These are phyloP conservation scores for Linnemannia hyalina DNA, from an alignment of 192 early-diverging fungal genomes.

Conservation along the genomic window DNA sequence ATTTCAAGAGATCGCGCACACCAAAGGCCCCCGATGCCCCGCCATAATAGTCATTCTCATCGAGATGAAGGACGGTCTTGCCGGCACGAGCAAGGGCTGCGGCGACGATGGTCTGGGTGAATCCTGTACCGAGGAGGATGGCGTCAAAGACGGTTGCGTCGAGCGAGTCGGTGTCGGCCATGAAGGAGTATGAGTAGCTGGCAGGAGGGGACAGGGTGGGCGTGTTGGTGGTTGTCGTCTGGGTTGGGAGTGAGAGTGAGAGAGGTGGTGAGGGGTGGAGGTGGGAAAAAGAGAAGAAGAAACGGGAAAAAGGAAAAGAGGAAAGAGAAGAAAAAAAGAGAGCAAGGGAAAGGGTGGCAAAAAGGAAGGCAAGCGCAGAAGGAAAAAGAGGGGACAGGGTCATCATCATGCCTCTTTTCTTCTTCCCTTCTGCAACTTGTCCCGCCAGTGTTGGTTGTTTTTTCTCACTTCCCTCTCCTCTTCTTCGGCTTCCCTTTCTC, in stretches of 20 bases:
- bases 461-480: neutral
- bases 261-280: neutral
- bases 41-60: slow-evolving; percentile 86
- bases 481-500: neutral
- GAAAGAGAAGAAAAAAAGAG: neutral
- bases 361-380: neutral
- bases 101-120: slow-evolving; percentile 84
- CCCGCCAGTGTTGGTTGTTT: neutral
- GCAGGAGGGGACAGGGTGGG: slow-evolving; percentile 3
- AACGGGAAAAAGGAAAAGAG: neutral
- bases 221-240: neutral
- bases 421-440: neutral
- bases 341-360: neutral
- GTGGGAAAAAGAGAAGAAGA: neutral
- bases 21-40: slow-evolving; percentile 72
- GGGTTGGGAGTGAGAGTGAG: neutral
- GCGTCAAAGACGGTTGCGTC: slow-evolving; percentile 75
- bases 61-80: slow-evolving; percentile 84
- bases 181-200: slow-evolving; percentile 55
- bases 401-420: neutral
- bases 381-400: neutral
- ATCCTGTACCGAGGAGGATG: slow-evolving; percentile 90
- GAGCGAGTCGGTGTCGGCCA: slow-evolving; percentile 49
- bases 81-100: slow-evolving; percentile 78
- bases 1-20: slow-evolving; percentile 64